These are phyloP conservation scores for Paramecium caudatum DNA, from an alignment of 73 alveolate species.

Conservation along the genomic window DNA sequence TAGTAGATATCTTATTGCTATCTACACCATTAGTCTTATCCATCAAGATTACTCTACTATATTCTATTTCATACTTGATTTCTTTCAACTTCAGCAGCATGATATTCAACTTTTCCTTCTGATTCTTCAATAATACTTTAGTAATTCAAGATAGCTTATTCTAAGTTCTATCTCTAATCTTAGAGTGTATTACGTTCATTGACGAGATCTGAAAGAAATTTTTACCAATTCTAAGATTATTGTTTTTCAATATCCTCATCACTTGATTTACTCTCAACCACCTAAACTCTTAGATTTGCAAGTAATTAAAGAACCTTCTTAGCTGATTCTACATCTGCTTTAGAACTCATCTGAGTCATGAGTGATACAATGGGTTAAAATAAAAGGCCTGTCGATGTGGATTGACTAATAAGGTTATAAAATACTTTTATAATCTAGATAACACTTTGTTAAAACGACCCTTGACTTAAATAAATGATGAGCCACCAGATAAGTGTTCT, in stretches of 20 bases:
- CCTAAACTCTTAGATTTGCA: conserved; percentile 35
- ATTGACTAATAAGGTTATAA: background rate
- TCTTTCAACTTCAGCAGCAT: conserved; percentile 44
- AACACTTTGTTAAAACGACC: conserved; percentile 33
- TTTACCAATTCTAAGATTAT: conserved; percentile 45
- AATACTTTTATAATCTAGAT: conserved; percentile 27
- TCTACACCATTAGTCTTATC: conserved; percentile 69
- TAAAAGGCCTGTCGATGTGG: conserved; percentile 3
- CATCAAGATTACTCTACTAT: conserved; percentile 47
- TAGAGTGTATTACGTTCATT: conserved; percentile 55
- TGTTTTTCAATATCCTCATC: conserved; percentile 66
- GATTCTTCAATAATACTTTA: conserved; percentile 62
- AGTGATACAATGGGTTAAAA: conserved; percentile 20
- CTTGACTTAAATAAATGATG: conserved; percentile 59
- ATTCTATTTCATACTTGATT: background rate
- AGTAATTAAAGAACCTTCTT: conserved; percentile 29
- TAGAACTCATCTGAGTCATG: conserved; percentile 47
- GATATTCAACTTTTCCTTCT: conserved; percentile 65
- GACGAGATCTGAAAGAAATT: conserved; percentile 22
- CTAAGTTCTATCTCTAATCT: conserved; percentile 61
- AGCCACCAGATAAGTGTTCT: conserved; percentile 67
- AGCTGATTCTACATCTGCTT: conserved; percentile 26
- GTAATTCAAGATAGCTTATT: conserved; percentile 62
- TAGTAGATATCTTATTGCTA: conserved; percentile 43
- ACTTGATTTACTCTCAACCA: conserved; percentile 32